Evolutionary conservation across 73 alveolate genomes (phyloP), one percentile per base, ranked within the genome.

Genomic region (Blepharisma stoltei): DNA sequence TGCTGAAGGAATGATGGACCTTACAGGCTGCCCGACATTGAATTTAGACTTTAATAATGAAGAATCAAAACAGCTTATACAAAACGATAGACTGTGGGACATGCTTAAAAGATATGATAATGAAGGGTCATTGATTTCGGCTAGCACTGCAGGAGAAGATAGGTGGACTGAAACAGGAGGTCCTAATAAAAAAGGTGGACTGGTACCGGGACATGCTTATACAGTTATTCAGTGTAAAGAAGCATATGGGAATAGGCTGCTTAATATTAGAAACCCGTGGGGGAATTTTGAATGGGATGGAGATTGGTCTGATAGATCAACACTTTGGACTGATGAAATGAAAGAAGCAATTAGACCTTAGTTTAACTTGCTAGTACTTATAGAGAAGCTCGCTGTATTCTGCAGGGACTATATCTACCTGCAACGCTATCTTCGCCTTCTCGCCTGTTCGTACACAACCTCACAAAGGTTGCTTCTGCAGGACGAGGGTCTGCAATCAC

Each of bases 281-380:
- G 97, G 96, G 32, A 68, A 86, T 77, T 90, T 89, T 78, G 96
- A 94, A 82, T 96, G 99, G 99, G 85, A 87, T 18, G 99, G 99
- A 6, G 99, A 86, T 52, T 96, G 99, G 99, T 80, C 96, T 71
- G 96, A 88, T 83, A 85, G 86, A 69, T 86, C 97, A 52, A 81
- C 80, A 21, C 87, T 90, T 55, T 96, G 99, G 98, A 88, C 96
- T 8, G 54, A 77, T 1, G 82, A 87, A 9, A 81, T 90, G 78
- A 67, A 54, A 11, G 82, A 83, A 11, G 88, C 77, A 49, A 80
- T 92, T 83, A 86, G 92, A 43, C n/a, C n/a, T n/a, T n/a, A n/a
- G n/a, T n/a, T n/a, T n/a, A n/a, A n/a, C n/a, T n/a, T n/a, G n/a
- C n/a, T n/a, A n/a, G n/a, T n/a, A n/a, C n/a, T n/a, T n/a, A n/a